Evolutionary conservation across 768 basidiomycete species (phyloP).

Genomic region (Lentinula raphanica): DNA sequence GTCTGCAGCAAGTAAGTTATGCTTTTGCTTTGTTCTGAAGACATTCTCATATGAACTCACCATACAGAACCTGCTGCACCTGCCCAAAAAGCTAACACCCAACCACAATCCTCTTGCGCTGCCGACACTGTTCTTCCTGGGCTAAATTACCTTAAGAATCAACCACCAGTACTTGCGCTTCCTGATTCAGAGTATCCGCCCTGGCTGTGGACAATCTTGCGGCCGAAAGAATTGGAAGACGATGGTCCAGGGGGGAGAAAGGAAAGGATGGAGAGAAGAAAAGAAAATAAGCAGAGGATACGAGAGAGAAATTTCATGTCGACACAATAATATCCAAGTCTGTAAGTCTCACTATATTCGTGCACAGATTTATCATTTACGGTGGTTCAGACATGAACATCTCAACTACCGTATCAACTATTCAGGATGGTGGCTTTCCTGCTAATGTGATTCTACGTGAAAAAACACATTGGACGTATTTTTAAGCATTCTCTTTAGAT

Average conservation of each 20-base stretch:
- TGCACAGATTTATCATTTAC: too few species aligned
- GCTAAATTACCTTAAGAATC: slow-evolving; percentile 77
- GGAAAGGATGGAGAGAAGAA: slow-evolving; percentile 51
- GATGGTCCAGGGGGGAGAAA: slow-evolving; percentile 10
- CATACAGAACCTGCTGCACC: not conserved
- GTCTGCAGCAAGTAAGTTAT: not conserved
- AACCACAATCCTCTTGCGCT: slow-evolving; percentile 55
- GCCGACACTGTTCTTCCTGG: slow-evolving; percentile 76
- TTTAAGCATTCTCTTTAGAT: not conserved
- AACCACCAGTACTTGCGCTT: slow-evolving; percentile 67
- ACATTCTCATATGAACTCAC: slow-evolving; percentile 4
- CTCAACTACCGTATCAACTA: too few species aligned
- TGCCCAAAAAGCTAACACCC: slow-evolving; percentile 6
- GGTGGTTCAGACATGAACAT: too few species aligned
- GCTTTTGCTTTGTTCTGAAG: too few species aligned
- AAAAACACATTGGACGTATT: too few species aligned
- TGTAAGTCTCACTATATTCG: not conserved
- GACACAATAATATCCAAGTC: slow-evolving; percentile 45
- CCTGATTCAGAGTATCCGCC: slow-evolving; percentile 82
- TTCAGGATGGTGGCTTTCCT: too few species aligned
- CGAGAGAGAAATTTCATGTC: slow-evolving; percentile 85
- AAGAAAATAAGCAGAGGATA: slow-evolving; percentile 62
- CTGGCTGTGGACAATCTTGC: slow-evolving; percentile 82
- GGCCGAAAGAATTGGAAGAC: slow-evolving; percentile 52
- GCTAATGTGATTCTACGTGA: too few species aligned